Percentiles rank a stretch among this genome's conserved stretches.
phyloP scores from a whole-genome alignment of 768 basidiomycete species.

The Holtermanniella nyarrowii region DNA sequence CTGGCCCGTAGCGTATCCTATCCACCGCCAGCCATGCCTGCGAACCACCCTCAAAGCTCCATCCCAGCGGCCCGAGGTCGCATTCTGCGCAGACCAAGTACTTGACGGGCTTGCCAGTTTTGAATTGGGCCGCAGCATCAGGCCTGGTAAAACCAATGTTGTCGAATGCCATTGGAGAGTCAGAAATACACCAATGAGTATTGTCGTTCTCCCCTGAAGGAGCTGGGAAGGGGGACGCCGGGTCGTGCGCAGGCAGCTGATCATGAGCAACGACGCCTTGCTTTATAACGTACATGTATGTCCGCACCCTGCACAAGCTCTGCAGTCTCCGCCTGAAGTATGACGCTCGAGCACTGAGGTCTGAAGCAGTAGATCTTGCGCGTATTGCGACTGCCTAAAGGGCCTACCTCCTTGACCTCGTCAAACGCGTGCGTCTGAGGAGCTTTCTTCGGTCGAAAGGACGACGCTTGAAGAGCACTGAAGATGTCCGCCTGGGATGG shows the following conservation, averaged over 20 bases:
- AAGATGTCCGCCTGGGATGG: slow-evolving; percentile 35
- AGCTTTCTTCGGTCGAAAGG: slow-evolving; percentile 10
- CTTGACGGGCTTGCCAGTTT: slow-evolving; percentile 23
- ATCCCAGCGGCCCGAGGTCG: slow-evolving; percentile 41
- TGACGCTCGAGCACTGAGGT: slow-evolving; percentile 34
- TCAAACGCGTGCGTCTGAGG: slow-evolving; percentile 9
- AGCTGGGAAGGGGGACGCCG: slow-evolving; percentile 22
- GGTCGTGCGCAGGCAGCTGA: slow-evolving; percentile 25
- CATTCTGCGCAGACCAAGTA: slow-evolving; percentile 43
- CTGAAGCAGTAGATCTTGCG: slow-evolving; percentile 35
- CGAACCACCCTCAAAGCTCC: slow-evolving; percentile 38
- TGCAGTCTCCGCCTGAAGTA: slow-evolving; percentile 26
- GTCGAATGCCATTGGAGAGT: slow-evolving; percentile 38
- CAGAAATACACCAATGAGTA: slow-evolving; percentile 26
- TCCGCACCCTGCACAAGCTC: slow-evolving; percentile 16
- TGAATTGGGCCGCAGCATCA: slow-evolving; percentile 3
- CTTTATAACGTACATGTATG: slow-evolving; percentile 17
- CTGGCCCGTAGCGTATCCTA: slow-evolving; percentile 32
- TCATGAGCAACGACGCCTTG: background rate
- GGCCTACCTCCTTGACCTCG: background rate
- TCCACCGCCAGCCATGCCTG: slow-evolving; percentile 37
- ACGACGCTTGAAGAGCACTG: slow-evolving; percentile 23
- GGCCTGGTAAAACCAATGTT: slow-evolving; percentile 41
- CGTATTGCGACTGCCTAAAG: slow-evolving; percentile 7
- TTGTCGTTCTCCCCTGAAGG: background rate